Percentiles rank a stretch among this genome's conserved stretches.
Evolutionary conservation across 164 flowering plant species (phyloP).

Genomic region (Vitis rotundifolia): DNA sequence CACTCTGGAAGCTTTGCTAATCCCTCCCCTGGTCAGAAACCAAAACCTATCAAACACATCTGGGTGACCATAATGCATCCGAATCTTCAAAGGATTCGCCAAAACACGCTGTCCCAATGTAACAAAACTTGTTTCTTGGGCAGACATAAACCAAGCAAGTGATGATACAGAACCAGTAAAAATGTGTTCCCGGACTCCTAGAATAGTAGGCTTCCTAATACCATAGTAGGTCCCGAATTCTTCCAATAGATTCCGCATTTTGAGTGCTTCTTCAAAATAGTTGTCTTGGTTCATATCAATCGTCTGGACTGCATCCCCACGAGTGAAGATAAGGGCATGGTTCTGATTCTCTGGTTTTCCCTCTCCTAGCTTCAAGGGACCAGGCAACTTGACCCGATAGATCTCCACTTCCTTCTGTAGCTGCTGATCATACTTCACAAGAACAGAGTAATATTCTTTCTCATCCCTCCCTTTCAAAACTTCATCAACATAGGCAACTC

Average conservation of each 20-base stretch:
- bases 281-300: constrained; percentile 78
- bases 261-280: constrained; percentile 72
- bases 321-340: constrained; percentile 65
- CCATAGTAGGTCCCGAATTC: constrained; percentile 55
- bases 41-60: constrained; percentile 74
- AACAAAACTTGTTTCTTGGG: constrained; percentile 72
- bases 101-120: constrained; percentile 72
- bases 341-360: constrained; percentile 77
- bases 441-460: constrained; percentile 59
- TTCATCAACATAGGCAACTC: constrained; percentile 76
- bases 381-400: constrained; percentile 58
- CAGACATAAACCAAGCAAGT: constrained; percentile 77
- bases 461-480: constrained; percentile 50
- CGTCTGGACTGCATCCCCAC: constrained; percentile 74
- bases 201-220: constrained; percentile 56
- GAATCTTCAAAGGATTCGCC: constrained; percentile 63
- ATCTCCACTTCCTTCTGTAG: constrained; percentile 63
- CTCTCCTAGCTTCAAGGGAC: constrained; percentile 75
- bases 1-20: constrained; percentile 71
- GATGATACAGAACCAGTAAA: constrained; percentile 76
- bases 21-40: constrained; percentile 68
- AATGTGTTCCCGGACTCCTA: constrained; percentile 68
- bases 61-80: constrained; percentile 78
- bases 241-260: constrained; percentile 64
- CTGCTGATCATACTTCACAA: constrained; percentile 61